These are phyloP conservation scores for Leccinum griseonigrum DNA, from an alignment of 1,284 basidiomycete species.

Conservation along the genomic window DNA sequence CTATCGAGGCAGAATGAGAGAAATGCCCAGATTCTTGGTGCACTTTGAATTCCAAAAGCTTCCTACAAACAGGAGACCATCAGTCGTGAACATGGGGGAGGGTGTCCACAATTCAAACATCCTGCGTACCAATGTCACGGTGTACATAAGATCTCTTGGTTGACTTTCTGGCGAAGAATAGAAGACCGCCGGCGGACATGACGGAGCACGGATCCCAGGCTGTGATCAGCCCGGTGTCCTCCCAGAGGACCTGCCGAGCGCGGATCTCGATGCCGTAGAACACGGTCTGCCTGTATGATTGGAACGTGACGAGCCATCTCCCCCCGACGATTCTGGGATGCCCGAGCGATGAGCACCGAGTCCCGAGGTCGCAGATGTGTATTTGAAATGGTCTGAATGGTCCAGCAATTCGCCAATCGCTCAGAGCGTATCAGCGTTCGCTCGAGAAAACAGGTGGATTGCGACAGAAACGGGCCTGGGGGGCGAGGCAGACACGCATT, in stretches of 20 bases:
- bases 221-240: slow-evolving; percentile 2
- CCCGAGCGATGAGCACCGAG: neutral
- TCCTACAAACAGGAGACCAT: neutral
- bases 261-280: slow-evolving; percentile 6
- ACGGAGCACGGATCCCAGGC: slow-evolving; percentile 10
- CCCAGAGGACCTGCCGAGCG: slow-evolving; percentile 4
- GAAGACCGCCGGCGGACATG: slow-evolving; percentile 1
- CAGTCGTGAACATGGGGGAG: neutral
- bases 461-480: slow-evolving; percentile 11
- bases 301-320: slow-evolving; percentile 9
- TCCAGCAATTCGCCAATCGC: slow-evolving; percentile 4
- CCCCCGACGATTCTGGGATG: slow-evolving; percentile 1
- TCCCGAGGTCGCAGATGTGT: neutral
- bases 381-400: neutral
- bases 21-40: neutral
- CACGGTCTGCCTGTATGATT: slow-evolving; percentile 5
- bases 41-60: slow-evolving; percentile 3
- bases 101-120: neutral
- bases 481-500: slow-evolving; percentile 9
- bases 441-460: slow-evolving; percentile 6
- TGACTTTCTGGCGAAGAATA: neutral
- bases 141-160: neutral
- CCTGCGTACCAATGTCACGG: slow-evolving; percentile 4
- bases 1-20: neutral
- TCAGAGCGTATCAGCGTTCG: slow-evolving; percentile 2